Base-by-base conservation (phyloP, 2,329 filamentous ascomycete species). In the Phialophora verrucosa region DNA sequence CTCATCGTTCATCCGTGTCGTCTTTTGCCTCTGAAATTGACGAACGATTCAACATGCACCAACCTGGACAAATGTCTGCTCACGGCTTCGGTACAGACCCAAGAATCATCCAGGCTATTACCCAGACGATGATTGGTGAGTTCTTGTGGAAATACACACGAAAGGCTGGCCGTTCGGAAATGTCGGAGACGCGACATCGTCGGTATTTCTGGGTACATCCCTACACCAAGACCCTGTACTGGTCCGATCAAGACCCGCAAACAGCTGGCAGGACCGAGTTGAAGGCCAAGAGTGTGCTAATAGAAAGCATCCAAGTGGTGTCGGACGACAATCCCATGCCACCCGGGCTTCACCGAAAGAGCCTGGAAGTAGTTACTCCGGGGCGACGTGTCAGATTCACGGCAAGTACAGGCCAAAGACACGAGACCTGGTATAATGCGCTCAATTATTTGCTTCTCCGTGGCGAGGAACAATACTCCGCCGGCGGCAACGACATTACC, bases 141-240 rank as follows among this genome's bases (percentile, higher is more conserved):
- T 98, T 94, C 78, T 84, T 99, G 49, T 99, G 95, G 95, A 99
- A 99, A 78, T 99, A 99, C 79, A 99, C 95, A 0, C 90, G 95
- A 74, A 97, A 95, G 81, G 85, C 93, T 66, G 93, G 93, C n/a
- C 90, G 94, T 27, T 91, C 89, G 62, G 91, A 93, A 69, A 88
- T 96, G 79, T 98, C 93, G 0, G 90, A 89, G 73, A 96, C 93
- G 63, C 88, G 95, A 60, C 95, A 99, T 78, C 88, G 92, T 68
- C 89, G 95, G 35, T 99, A 97, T 83, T 99, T 99, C 85, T 99
- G 95, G 95, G 92, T 99, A 25, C 95, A 99, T 76, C 95, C 95
- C 0, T 99, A 98, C 79, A 99, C 94, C 2, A 88, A 93, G 58
- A 97, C 94, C 4, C 79, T 99, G 73, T 98, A 98, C 83, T 99